Percentiles rank a stretch among this genome's conserved stretches.
Conservation (phyloP, 208 protist genomes). For the Endotrypanum monterogeii region DNA sequence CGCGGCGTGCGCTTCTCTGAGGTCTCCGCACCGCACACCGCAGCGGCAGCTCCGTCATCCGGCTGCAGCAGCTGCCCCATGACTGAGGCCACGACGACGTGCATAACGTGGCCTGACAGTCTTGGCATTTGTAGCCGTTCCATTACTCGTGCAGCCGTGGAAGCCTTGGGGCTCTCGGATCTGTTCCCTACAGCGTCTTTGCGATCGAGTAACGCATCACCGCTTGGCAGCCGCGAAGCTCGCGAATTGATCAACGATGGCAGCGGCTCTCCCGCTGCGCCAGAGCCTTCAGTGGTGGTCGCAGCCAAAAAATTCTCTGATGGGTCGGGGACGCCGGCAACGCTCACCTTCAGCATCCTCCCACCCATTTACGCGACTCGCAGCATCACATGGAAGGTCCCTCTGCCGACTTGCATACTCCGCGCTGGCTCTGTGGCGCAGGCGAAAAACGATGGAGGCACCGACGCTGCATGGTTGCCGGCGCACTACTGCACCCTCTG, state of each 20-base stretch:
- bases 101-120: slow-evolving; percentile 1
- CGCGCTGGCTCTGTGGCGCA: slow-evolving; percentile 1
- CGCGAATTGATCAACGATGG: not conserved
- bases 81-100: not conserved
- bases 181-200: slow-evolving; percentile 39
- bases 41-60: not conserved
- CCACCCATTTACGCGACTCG: slow-evolving; percentile 50
- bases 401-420: slow-evolving; percentile 30
- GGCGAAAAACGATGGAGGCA: not conserved
- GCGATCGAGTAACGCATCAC: not conserved
- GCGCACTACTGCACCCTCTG: slow-evolving; percentile 62
- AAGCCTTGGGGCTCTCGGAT: slow-evolving; percentile 34
- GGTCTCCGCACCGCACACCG: not conserved
- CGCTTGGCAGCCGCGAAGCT: not conserved
- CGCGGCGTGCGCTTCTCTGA: slow-evolving; percentile 8
- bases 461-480: not conserved
- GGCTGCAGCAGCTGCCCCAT: not conserved
- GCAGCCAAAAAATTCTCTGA: not conserved
- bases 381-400: slow-evolving; percentile 61
- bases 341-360: slow-evolving; percentile 40
- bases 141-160: slow-evolving; percentile 33
- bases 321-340: not conserved
- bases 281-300: not conserved
- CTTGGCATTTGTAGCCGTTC: slow-evolving; percentile 16
- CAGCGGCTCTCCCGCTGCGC: not conserved